phyloP scores from a whole-genome alignment of 2,329 filamentous ascomycete genomes.

The Monilinia polystroma region DNA sequence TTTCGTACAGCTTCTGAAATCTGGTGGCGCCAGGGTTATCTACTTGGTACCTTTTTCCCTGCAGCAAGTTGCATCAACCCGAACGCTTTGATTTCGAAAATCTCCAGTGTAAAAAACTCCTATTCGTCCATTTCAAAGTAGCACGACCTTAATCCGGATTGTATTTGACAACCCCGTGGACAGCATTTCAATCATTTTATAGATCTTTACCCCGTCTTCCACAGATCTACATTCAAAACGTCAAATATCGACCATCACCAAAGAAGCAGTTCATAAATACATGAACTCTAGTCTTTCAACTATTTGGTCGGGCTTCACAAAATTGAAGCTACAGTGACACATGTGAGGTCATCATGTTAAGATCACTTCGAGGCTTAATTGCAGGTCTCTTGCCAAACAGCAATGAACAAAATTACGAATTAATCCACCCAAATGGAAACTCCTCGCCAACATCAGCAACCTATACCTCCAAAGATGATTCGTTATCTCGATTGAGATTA shows the following conservation, averaged over 20 bases:
- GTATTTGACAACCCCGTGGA: too few species aligned
- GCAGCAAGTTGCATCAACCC: conserved; percentile 10
- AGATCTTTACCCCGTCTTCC: not conserved
- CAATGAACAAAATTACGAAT: conserved; percentile 18
- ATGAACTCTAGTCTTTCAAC: not conserved
- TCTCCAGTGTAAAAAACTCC: not conserved
- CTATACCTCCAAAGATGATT: conserved; percentile 10
- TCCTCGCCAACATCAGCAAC: not conserved
- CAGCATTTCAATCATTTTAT: not conserved
- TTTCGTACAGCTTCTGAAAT: not conserved
- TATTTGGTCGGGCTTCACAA: not conserved
- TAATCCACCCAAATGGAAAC: conserved; percentile 2
- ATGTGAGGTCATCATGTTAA: conserved; percentile 14
- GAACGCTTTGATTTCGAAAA: not conserved
- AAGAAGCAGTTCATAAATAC: not conserved
- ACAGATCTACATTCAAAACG: conserved; percentile 2
- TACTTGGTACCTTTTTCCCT: conserved; percentile 5
- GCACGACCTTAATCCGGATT: too few species aligned
- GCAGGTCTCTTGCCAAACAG: conserved; percentile 8
- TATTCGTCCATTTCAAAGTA: not conserved
- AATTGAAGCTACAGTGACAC: not conserved
- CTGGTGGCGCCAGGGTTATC: conserved; percentile 2
- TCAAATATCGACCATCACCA: not conserved
- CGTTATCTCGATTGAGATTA: conserved; percentile 2
- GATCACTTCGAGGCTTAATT: conserved; percentile 18